phyloP scores from a whole-genome alignment of 1,139 yeast species.

The Kodamaea fungicola region DNA sequence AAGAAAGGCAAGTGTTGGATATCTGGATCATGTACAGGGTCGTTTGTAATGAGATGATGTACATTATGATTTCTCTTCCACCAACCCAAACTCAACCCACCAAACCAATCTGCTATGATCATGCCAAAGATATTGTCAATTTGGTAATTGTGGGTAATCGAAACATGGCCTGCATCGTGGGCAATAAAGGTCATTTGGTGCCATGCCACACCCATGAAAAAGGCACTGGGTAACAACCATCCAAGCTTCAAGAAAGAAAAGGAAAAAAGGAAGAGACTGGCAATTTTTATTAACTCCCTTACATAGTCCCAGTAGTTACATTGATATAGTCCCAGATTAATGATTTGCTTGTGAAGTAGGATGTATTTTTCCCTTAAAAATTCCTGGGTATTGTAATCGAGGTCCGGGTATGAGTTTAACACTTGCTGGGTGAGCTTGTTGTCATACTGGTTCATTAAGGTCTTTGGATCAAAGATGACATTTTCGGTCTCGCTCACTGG shows the following conservation, averaged over 20 bases:
- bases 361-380: constrained; percentile 55
- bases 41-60: constrained; percentile 84
- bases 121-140: constrained; percentile 75
- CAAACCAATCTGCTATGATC: constrained; percentile 70
- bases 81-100: constrained; percentile 92
- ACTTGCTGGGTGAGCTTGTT: constrained; percentile 52
- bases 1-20: constrained; percentile 90
- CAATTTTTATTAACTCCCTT: constrained; percentile 62
- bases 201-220: constrained; percentile 76
- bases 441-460: constrained; percentile 56
- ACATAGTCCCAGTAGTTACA: constrained; percentile 73
- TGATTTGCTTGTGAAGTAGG: constrained; percentile 54
- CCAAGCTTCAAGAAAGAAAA: constrained; percentile 46
- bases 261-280: constrained; percentile 48
- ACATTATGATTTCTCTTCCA: constrained; percentile 93
- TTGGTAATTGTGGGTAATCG: constrained; percentile 78
- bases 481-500: constrained; percentile 28
- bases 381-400: constrained; percentile 67
- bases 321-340: constrained; percentile 58
- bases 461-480: constrained; percentile 53
- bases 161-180: constrained; percentile 86
- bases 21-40: constrained; percentile 92
- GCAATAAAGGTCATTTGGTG: constrained; percentile 86
- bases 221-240: constrained; percentile 56
- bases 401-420: constrained; percentile 51